Base-by-base conservation (phyloP, 2,329 filamentous ascomycete species). In the Aspergillus sp. region DNA sequence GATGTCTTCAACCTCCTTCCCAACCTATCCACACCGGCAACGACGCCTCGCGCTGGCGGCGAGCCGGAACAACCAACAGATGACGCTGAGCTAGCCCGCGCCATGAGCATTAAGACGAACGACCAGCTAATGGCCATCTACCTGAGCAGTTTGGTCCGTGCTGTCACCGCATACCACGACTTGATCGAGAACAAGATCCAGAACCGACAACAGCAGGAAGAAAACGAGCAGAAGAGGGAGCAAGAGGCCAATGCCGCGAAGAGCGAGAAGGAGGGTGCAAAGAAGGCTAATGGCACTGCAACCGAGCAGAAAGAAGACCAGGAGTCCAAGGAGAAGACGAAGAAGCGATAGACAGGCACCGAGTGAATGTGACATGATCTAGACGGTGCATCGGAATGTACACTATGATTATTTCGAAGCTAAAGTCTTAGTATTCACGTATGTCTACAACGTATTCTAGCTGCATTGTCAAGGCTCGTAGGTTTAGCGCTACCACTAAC, bases 141-240 rank as follows among this genome's bases (percentile, higher is more conserved):
- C 77, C 83, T 99, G 55, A 96, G 91, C 79, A 96, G 91, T 80
- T 81, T 98, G 81, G 98, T 99, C 77, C 86, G 95, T 61, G 95
- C 95, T 57, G 99, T 99, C 72, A 98, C 95, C 12, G 95, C 95
- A 7, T 99, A 98, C 88, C 95, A 99, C 76, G 95, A 99, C 74
- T 80, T 99, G 66, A 99, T 99, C 66, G 95, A 99, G 82, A 99
- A 99, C 82, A 99, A 99, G 85, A 97, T 98, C 66, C 93, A 98
- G 81, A 99, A 99, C 79, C 86, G 93, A 75, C 93, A 98, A 78
- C 91, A 96, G 75, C 90, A 96, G 71, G 95, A 98, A 72, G 95
- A 99, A 71, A 93, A 93, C 79, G 93, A 98, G 68, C 84, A 82
- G 46, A 86, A 89, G 70, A 91, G 91, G 79, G 91, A 87, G 59